Evolutionary conservation across 73 alveolate species (phyloP), one percentile per base, ranked within the genome.

Genomic region (Tetrahymena borealis): DNA sequence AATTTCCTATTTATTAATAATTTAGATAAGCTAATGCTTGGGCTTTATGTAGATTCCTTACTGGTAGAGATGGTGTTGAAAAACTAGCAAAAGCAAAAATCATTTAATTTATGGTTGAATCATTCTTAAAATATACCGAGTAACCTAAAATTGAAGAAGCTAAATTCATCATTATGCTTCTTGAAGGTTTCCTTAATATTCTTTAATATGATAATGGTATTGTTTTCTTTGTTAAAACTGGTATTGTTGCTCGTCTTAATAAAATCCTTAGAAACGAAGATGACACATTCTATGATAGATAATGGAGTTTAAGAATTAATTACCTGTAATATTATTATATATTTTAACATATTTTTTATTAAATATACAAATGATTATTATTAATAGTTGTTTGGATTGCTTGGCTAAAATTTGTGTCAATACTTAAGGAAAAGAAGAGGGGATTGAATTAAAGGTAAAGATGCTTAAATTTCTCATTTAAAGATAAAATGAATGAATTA

Each of bases 21-120:
- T 32, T 92, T 16, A 93, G 95, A 93, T 93, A 93, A 79, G 60
- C 90, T 78, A 79, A 92, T 85, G 95, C 93, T 24, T 93, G 95
- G 95, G 93, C 95, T 79, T 93, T 93, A 85, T 93, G 95, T 41
- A 93, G 95, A 85, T 33, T 93, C 38, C 40, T 93, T 5, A 39
- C 95, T 1, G 95, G 95, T 2, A 93, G 95, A 40, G 95, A 93
- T 93, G 95, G 95, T 37, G 95, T 93, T 3, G 95, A 93, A 39
- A 93, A 60, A 4, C 38, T 93, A 39, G 90, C 93, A n/a, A 36
- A 79, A 90, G 78, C 95, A n/a, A 93, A 93, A 79, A 43, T 93
- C 12, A 93, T 92, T 12, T 79, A 93, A 93, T 31, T 36, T 33
- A 93, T 93, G 95, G 91, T 93, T 11, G 90, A 93, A 85, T 78